Evolutionary conservation across 257 asterid genomes (phyloP).

Genomic region (Solanum rostratum): DNA sequence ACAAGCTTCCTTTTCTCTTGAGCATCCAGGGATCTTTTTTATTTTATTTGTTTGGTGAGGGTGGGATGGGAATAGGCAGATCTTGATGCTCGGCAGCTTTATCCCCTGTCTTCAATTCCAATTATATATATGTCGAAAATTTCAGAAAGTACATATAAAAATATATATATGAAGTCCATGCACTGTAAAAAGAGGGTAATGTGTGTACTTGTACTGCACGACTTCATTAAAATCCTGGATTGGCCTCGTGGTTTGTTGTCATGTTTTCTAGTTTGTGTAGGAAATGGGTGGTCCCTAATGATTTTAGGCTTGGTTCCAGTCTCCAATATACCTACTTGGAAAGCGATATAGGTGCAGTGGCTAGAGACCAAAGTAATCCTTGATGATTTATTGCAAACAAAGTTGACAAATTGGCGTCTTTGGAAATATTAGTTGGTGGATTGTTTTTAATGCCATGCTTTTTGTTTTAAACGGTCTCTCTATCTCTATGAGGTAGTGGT

Average conservation of each 20-base stretch:
- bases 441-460: background rate
- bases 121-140: background rate
- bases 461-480: background rate
- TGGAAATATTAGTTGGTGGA: background rate
- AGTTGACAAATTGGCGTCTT: background rate
- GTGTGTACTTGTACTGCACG: background rate
- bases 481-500: no score
- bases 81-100: background rate
- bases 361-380: background rate
- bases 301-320: background rate
- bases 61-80: background rate
- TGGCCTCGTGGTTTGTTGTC: background rate
- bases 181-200: background rate
- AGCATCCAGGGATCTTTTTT: background rate
- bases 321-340: background rate
- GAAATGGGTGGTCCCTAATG: background rate
- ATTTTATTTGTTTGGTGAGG: background rate
- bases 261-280: background rate
- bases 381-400: background rate
- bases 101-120: fast-evolving
- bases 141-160: background rate
- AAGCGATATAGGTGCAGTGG: background rate
- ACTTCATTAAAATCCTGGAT: background rate
- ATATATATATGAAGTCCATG: background rate
- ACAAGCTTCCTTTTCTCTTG: background rate